Percentiles rank a stretch among this genome's conserved stretches.
phyloP scores from a whole-genome alignment of 2,329 filamentous ascomycete species.

The Aureobasidium melanogenum region DNA sequence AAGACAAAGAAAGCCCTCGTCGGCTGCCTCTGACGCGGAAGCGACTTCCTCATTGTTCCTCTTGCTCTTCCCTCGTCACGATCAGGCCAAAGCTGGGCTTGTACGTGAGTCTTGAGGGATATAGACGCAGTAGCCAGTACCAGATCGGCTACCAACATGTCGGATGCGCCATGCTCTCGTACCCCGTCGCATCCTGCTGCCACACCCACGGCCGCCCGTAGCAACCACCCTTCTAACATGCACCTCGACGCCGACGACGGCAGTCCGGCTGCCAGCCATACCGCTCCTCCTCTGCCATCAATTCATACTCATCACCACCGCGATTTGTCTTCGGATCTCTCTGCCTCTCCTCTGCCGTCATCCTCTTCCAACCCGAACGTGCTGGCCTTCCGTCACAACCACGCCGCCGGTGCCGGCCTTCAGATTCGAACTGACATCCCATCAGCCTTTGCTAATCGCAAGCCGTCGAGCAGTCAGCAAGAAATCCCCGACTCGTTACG shows the following conservation, averaged over 20 bases:
- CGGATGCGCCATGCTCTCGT: not conserved
- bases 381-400: conserved; percentile 2
- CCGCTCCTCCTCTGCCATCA: not conserved
- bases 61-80: not conserved
- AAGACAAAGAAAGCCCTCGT: not conserved
- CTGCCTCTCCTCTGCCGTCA: not conserved
- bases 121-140: not conserved
- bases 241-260: not conserved
- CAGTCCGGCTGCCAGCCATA: not conserved
- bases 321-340: not conserved
- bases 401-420: conserved; percentile 1
- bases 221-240: not conserved
- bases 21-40: not conserved
- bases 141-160: not conserved
- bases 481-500: not conserved
- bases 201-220: not conserved
- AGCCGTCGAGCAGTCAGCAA: not conserved
- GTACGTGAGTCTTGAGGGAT: not conserved
- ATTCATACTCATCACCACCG: not conserved
- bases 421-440: conserved; percentile 8
- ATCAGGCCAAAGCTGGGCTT: not conserved
- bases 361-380: not conserved
- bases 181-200: not conserved
- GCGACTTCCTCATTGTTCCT: not conserved
- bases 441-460: not conserved